Percentiles rank a stretch among this genome's conserved stretches.
phyloP scores from a whole-genome alignment of 2,329 filamentous ascomycete species.

The Mariannaea elegans region DNA sequence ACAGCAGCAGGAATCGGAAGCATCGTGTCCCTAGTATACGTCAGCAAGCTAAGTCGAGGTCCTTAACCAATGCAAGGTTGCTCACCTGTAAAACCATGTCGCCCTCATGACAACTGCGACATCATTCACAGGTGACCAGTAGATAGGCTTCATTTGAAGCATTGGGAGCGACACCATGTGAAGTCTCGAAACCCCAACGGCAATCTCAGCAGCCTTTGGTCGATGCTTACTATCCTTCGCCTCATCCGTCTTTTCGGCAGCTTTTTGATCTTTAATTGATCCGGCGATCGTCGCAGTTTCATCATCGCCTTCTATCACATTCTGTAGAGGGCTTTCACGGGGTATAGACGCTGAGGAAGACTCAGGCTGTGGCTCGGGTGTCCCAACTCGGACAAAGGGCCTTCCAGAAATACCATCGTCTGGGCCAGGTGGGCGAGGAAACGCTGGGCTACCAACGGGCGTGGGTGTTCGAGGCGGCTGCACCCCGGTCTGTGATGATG shows the following conservation, averaged over 20 bases:
- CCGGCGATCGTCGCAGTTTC: conserved; percentile 4
- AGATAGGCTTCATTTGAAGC: conserved; percentile 93
- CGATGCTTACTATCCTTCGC: conserved; percentile 16
- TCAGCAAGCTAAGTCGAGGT: conserved; percentile 23
- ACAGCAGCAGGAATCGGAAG: conserved; percentile 84
- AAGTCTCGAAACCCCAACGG: conserved; percentile 88
- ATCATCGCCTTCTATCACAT: conserved; percentile 12
- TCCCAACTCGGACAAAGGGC: conserved; percentile 60
- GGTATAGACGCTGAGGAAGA: conserved; percentile 20
- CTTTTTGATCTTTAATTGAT: conserved; percentile 9
- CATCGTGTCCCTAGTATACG: conserved; percentile 77
- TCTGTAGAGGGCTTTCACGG: conserved; percentile 13
- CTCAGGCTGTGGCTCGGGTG: conserved; percentile 41
- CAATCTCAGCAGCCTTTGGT: conserved; percentile 64
- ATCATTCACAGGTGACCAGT: conserved; percentile 95
- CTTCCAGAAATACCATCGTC: conserved; percentile 64
- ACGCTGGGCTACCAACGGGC: conserved; percentile 32
- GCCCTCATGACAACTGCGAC: conserved; percentile 82
- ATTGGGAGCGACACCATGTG: conserved; percentile 87
- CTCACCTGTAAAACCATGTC: conserved; percentile 92
- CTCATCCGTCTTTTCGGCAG: conserved; percentile 13
- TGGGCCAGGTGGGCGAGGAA: conserved; percentile 34
- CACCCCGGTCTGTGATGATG: conserved; percentile 30
- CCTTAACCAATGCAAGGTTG: background rate
- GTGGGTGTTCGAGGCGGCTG: conserved; percentile 34